Base-by-base conservation (phyloP, 75 land plant genomes). In the Gnetum montanum region DNA sequence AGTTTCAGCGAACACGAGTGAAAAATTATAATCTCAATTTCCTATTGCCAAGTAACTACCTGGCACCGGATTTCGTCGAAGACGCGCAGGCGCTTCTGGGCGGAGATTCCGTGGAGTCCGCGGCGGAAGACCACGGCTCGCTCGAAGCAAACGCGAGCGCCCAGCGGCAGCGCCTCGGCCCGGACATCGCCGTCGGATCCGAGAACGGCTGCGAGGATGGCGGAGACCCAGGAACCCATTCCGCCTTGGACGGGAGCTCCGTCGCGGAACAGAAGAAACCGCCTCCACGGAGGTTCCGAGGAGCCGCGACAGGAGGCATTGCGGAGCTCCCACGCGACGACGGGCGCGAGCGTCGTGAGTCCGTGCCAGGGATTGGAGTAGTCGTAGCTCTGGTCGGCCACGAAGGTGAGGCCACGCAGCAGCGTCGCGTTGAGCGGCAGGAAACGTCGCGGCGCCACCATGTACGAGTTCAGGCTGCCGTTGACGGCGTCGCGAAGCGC, bases 361-460 rank as follows among this genome's bases (percentile, higher is more conserved):
- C 79, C 63, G 54, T 93, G 98, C 90, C 86, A 93, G 0, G 81
- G 66, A 50, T 89, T 93, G 27, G 43, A 33, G 60, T 85, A 93
- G 45, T 75, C 74, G 55, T 76, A 93, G 66, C 70, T 72, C 26
- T 72, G 85, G 57, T 85, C 81, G 0, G 85, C 67, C 3, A 93
- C 46, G 37, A 84, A 73, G 8, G 85, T 77, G 7, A 78, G 30
- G 12, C 90, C 96, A 2, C 34, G 47, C 36, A 77, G 34, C 13
- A 79, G 55, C n/a, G 35, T 65, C 1, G 84, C 63, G 8, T 67
- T 65, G 0, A 4, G 36, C 0, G 87, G 96, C 0, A 85, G 44
- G 11, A 57, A 26, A 7, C 65, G 64, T 2, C 65, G 77, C 64
- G 70, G 70, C 3, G 84, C 86, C 0, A 93, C 57, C 0, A 76